Conservation (phyloP, 805 yeast genomes). For the Debaryomyces prosopidis region DNA sequence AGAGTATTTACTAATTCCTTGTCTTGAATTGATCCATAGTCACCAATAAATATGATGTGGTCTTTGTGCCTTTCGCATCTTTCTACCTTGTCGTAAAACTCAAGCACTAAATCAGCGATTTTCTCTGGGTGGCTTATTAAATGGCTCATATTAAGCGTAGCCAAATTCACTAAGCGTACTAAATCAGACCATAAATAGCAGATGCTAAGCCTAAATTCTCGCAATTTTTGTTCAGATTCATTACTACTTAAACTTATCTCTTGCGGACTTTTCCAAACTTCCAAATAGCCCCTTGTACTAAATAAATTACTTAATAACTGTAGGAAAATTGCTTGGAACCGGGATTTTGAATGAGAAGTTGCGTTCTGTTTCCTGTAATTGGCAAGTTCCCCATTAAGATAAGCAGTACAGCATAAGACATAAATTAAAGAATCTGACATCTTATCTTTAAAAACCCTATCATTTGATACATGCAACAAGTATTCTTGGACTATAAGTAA, state of each 20-base stretch:
- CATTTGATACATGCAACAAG: conserved; percentile 2
- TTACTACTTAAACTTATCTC: conserved; percentile 18
- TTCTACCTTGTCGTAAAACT: conserved; percentile 19
- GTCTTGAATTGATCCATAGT: conserved; percentile 12
- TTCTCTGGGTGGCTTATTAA: conserved; percentile 20
- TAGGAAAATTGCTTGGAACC: conserved; percentile 19
- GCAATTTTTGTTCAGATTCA: conserved; percentile 15
- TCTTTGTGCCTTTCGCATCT: conserved; percentile 19
- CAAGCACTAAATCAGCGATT: conserved; percentile 17
- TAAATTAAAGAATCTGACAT: conserved; percentile 11
- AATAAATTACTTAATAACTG: conserved; percentile 17
- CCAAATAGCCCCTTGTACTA: conserved; percentile 14
- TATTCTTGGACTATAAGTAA: conserved; percentile 14
- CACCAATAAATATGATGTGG: conserved; percentile 23
- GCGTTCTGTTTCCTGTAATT: conserved; percentile 17
- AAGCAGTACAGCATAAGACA: conserved; percentile 20
- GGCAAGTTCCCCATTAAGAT: conserved; percentile 22
- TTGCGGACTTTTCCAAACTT: conserved; percentile 38
- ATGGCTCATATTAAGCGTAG: conserved; percentile 24
- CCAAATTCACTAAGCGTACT: conserved; percentile 31
- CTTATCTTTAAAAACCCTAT: background rate
- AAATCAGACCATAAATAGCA: conserved; percentile 37
- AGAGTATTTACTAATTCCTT: conserved; percentile 19
- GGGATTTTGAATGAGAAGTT: conserved; percentile 12
- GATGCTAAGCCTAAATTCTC: conserved; percentile 27